Conservation (phyloP, 129 eudicot species). For the Glebionis coronaria region DNA sequence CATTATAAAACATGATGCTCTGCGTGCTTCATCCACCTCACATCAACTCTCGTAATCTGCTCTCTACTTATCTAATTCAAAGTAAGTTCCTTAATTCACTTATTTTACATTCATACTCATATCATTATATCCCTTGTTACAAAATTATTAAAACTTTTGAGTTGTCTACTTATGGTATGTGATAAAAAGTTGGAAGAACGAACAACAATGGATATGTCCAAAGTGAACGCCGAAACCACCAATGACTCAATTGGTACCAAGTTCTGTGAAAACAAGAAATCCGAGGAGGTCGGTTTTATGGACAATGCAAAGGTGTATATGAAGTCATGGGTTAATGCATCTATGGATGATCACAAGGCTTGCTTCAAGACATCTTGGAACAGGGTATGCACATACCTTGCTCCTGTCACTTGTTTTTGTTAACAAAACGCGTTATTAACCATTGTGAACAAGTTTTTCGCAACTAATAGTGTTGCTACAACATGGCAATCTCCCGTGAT, state of each 20-base stretch:
- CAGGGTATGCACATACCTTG: conserved; percentile 6
- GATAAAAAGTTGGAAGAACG: too few species aligned
- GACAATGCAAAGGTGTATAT: conserved; percentile 26
- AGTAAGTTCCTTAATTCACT: background rate
- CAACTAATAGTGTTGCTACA: background rate
- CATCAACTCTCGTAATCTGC: background rate
- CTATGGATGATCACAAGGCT: conserved; percentile 30
- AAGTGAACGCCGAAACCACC: conserved; percentile 19
- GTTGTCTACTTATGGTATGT: too few species aligned
- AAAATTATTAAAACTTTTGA: too few species aligned
- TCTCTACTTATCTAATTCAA: background rate
- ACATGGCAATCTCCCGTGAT: too few species aligned
- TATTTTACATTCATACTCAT: background rate
- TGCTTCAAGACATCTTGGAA: conserved; percentile 34
- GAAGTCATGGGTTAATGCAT: conserved; percentile 20
- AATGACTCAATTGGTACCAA: conserved; percentile 9
- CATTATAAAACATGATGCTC: conserved; percentile 1
- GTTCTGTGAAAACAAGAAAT: conserved; percentile 17
- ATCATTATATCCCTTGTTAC: too few species aligned
- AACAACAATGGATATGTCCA: background rate
- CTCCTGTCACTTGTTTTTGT: too few species aligned
- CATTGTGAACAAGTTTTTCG: too few species aligned
- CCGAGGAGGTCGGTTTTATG: conserved; percentile 16
- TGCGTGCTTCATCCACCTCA: background rate
- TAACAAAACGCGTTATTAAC: too few species aligned